Evolutionary conservation across 805 yeast genomes (phyloP).

Genomic region (Priceomyces castillae): DNA sequence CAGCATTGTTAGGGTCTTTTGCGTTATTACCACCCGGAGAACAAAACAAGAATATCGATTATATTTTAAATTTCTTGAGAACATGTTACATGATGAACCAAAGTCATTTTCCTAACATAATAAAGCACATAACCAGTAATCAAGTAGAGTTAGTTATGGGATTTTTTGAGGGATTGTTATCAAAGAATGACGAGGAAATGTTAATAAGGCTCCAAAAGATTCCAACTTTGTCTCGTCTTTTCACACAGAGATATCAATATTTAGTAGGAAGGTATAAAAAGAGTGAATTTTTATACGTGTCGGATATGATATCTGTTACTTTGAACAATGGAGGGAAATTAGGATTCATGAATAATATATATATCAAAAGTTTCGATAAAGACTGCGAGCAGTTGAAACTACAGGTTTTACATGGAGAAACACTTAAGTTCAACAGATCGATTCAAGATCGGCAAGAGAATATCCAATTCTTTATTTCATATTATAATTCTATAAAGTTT

Average conservation of each 20-base stretch:
- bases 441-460: constrained; percentile 68
- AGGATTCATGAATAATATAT: constrained; percentile 27
- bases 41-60: constrained; percentile 21
- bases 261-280: constrained; percentile 19
- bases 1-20: constrained; percentile 30
- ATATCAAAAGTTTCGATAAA: constrained; percentile 33
- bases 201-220: constrained; percentile 23
- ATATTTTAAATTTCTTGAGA: constrained; percentile 34
- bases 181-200: constrained; percentile 40
- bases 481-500: constrained; percentile 47
- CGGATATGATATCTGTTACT: constrained; percentile 32
- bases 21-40: constrained; percentile 15
- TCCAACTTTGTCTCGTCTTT: constrained; percentile 27
- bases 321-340: constrained; percentile 36
- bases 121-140: constrained; percentile 14
- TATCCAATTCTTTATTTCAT: constrained; percentile 43
- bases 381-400: constrained; percentile 34
- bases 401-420: constrained; percentile 43
- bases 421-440: constrained; percentile 49
- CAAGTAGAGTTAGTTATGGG: constrained; percentile 21
- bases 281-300: constrained; percentile 18
- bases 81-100: constrained; percentile 33
- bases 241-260: constrained; percentile 23
- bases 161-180: constrained; percentile 28
- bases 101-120: constrained; percentile 17